phyloP scores from a whole-genome alignment of 176 grass and related monocot genomes.

The Ananas comosus region DNA sequence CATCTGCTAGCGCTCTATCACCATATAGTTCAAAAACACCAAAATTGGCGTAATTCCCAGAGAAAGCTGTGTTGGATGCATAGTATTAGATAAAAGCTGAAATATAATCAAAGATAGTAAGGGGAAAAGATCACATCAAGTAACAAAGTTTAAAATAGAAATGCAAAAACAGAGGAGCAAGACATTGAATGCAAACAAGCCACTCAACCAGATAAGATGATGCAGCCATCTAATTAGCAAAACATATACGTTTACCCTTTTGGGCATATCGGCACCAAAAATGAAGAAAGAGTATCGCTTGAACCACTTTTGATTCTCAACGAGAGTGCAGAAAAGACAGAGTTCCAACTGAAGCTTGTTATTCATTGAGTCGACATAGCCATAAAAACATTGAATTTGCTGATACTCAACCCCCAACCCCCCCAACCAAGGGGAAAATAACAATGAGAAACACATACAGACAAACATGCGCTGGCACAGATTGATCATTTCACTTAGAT shows the following conservation, averaged over 20 bases:
- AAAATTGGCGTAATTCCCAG: slow-evolving; percentile 96
- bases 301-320: neutral
- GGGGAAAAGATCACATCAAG: neutral
- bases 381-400: too few relatives aligned
- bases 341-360: neutral
- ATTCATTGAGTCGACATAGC: neutral
- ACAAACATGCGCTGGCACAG: too few relatives aligned
- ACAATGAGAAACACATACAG: too few relatives aligned
- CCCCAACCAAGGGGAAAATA: too few relatives aligned
- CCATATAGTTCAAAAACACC: slow-evolving; percentile 98
- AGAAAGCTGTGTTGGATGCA: slow-evolving; percentile 47
- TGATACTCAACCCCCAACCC: too few relatives aligned
- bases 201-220: neutral
- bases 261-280: neutral
- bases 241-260: neutral
- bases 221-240: neutral
- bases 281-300: neutral
- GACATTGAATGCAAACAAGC: neutral
- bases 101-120: slow-evolving; percentile 3
- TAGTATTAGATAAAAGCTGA: slow-evolving; percentile 18
- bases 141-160: slow-evolving; percentile 12
- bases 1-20: slow-evolving; percentile 92
- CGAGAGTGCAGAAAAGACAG: neutral
- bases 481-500: too few relatives aligned
- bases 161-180: slow-evolving; percentile 6